Evolutionary conservation across 1,284 basidiomycete genomes (phyloP).

Genomic region (Puccinia coronata): DNA sequence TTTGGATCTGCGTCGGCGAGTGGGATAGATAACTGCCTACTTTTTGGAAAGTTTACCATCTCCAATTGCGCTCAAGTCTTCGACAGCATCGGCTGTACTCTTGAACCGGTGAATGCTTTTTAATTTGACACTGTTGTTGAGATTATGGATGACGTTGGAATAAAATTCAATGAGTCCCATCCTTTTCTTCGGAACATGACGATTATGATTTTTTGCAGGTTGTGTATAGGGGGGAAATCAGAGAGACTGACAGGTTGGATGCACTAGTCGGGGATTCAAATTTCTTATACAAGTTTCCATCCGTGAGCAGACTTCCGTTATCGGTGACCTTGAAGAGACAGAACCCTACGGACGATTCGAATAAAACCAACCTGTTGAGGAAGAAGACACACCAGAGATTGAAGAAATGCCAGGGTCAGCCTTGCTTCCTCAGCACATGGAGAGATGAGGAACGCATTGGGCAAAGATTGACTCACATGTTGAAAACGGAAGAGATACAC

Average conservation of each 20-base stretch:
- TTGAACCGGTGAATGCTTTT: conserved; percentile 95
- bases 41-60: conserved; percentile 47
- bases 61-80: conserved; percentile 68
- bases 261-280: conserved; percentile 89
- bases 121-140: conserved; percentile 74
- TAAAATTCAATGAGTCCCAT: neutral
- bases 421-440: too few relatives aligned
- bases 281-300: conserved; percentile 78
- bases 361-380: conserved; percentile 61
- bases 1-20: neutral
- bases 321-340: conserved; percentile 96
- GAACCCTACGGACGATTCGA: conserved; percentile 77
- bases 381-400: neutral
- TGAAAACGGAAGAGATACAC: neutral
- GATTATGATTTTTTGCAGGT: neutral
- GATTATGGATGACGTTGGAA: conserved; percentile 50
- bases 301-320: conserved; percentile 80
- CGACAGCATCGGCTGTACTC: conserved; percentile 96
- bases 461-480: conserved; percentile 4
- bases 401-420: neutral
- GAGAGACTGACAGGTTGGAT: conserved; percentile 75
- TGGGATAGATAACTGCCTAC: neutral
- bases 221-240: neutral
- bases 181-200: neutral
- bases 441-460: neutral